These are phyloP conservation scores for Geranomyces variabilis DNA, from an alignment of 192 early-diverging fungal species.

Conservation along the genomic window DNA sequence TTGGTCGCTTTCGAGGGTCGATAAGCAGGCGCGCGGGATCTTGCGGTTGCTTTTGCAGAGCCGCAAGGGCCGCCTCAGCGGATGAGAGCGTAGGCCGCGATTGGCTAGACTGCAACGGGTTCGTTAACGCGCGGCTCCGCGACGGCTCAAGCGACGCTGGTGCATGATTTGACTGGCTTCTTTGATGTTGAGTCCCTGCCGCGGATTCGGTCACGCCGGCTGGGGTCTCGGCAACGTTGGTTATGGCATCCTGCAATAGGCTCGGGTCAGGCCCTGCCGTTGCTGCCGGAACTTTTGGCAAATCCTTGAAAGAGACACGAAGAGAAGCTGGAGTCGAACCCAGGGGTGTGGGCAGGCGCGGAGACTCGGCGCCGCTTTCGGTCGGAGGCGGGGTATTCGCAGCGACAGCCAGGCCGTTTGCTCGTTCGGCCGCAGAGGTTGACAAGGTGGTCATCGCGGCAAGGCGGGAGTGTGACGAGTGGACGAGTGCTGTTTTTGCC, in stretches of 20 bases:
- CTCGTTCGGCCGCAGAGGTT: too few species aligned
- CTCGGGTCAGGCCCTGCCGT: not conserved
- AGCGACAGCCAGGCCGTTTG: too few species aligned
- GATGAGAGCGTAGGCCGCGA: not conserved
- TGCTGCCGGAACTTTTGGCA: not conserved
- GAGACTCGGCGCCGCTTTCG: too few species aligned
- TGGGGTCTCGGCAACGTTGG: not conserved
- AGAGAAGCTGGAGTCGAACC: constrained; percentile 3
- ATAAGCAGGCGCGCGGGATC: not conserved
- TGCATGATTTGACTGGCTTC: not conserved
- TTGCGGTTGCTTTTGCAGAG: constrained; percentile 13
- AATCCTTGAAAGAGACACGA: constrained; percentile 28
- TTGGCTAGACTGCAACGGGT: not conserved
- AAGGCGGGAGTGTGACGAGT: too few species aligned
- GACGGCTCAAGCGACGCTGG: not conserved
- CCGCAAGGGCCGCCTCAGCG: constrained; percentile 6
- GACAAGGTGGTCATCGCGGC: too few species aligned
- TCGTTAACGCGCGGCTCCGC: not conserved
- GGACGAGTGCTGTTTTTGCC: too few species aligned
- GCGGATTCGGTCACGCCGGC: not conserved
- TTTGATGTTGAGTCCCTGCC: not conserved
- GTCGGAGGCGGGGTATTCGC: too few species aligned
- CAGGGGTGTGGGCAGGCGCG: not conserved
- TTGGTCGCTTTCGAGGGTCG: constrained; percentile 20
- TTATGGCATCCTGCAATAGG: not conserved